Conservation (phyloP, 306 rosid species). For the Vigna mungo region DNA sequence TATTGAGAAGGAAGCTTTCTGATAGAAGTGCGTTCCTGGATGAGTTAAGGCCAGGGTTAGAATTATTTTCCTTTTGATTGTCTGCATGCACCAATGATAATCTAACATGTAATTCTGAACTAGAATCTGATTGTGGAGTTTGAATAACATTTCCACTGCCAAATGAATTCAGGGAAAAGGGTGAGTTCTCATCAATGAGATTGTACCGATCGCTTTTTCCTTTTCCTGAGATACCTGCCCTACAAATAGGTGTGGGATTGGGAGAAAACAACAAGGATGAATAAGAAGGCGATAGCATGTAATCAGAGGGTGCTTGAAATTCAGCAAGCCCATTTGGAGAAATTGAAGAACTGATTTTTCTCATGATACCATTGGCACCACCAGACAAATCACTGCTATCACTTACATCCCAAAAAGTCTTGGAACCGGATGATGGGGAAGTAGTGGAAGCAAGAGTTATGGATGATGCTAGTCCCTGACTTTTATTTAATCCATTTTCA, state of each 20-base stretch:
- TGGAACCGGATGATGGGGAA: conserved; percentile 52
- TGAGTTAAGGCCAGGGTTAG: conserved; percentile 51
- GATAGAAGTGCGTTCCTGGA: conserved; percentile 50
- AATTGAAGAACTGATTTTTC: conserved; percentile 41
- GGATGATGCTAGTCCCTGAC: conserved; percentile 49
- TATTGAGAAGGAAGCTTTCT: conserved; percentile 48
- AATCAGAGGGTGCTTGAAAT: conserved; percentile 58
- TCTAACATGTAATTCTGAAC: conserved; percentile 56
- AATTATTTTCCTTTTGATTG: conserved; percentile 46
- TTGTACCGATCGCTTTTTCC: conserved; percentile 37
- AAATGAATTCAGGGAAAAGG: conserved; percentile 66
- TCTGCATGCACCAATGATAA: conserved; percentile 50
- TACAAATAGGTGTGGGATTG: conserved; percentile 44
- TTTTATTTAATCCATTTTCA: conserved; percentile 38
- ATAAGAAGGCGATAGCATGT: conserved; percentile 42
- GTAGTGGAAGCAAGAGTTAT: conserved; percentile 47
- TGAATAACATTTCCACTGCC: conserved; percentile 73
- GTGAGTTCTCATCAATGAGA: conserved; percentile 57
- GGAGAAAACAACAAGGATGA: conserved; percentile 54
- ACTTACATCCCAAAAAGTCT: conserved; percentile 47
- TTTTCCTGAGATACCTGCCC: conserved; percentile 45
- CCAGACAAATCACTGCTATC: conserved; percentile 51
- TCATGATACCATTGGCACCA: conserved; percentile 40
- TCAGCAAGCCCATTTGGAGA: conserved; percentile 57
- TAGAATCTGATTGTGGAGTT: conserved; percentile 77